A percentile compares a stretch with the other conserved stretches of the same genome.
Evolutionary conservation across 2,329 filamentous ascomycete species (phyloP).

Genomic region (Alternaria hordeiaustralica): DNA sequence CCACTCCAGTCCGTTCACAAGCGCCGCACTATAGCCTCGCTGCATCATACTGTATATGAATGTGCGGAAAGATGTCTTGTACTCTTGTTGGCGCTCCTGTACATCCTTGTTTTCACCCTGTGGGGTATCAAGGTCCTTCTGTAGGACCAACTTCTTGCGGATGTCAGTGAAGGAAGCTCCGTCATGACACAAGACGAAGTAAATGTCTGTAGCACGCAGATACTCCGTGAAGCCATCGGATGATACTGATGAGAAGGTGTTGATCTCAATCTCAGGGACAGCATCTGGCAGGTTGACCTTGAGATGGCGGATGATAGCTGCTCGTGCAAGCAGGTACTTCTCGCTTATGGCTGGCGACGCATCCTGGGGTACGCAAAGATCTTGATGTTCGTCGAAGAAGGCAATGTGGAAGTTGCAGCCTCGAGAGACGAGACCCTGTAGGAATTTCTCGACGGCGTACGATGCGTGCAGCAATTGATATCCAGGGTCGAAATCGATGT

Average conservation of each 20-base stretch:
- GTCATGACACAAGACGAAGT: conserved; percentile 74
- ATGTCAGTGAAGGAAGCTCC: conserved; percentile 52
- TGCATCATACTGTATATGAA: conserved; percentile 64
- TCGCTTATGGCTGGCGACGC: conserved; percentile 40
- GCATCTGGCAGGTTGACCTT: conserved; percentile 50
- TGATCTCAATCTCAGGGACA: conserved; percentile 53
- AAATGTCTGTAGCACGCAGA: conserved; percentile 60
- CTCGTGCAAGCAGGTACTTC: conserved; percentile 68
- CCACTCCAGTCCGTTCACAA: conserved; percentile 69
- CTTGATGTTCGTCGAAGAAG: conserved; percentile 68
- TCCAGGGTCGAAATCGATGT: conserved; percentile 69
- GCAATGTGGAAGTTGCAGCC: conserved; percentile 74
- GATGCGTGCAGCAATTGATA: conserved; percentile 76
- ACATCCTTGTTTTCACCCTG: conserved; percentile 25
- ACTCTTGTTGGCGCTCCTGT: conserved; percentile 28
- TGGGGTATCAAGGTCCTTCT: conserved; percentile 25
- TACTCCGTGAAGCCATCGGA: conserved; percentile 63
- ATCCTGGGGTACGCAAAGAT: conserved; percentile 62
- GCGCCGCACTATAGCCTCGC: conserved; percentile 65
- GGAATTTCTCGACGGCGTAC: conserved; percentile 71
- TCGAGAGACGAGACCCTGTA: conserved; percentile 65
- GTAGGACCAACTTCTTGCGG: conserved; percentile 24
- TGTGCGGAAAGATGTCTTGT: conserved; percentile 47
- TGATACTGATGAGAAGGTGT: conserved; percentile 57
- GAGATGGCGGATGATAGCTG: conserved; percentile 70